A percentile compares a stretch with the other conserved stretches of the same genome.
Conservation (phyloP, 2,329 filamentous ascomycete genomes). For the Calonectria hongkongensis region DNA sequence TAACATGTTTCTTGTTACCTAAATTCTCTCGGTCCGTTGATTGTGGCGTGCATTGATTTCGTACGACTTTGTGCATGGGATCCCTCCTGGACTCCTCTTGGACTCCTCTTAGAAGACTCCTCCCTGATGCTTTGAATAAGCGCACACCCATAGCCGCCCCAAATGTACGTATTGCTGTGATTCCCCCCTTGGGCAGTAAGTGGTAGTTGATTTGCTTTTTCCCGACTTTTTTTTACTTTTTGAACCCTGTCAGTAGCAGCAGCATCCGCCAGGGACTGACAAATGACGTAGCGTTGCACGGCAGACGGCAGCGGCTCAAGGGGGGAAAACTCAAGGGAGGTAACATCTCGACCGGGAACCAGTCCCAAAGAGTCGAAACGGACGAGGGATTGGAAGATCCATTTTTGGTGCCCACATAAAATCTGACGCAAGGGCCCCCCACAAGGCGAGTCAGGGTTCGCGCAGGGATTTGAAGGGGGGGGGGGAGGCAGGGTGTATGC, state of each 20-base stretch:
- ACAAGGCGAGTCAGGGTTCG: conserved; percentile 43
- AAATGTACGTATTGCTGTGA: neutral
- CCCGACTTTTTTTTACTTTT: conserved; percentile 20
- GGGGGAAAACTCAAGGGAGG: neutral
- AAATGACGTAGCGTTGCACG: conserved; percentile 22
- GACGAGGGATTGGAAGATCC: conserved; percentile 10
- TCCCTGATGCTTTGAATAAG: conserved; percentile 1
- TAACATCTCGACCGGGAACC: neutral
- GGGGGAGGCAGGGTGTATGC: conserved; percentile 3
- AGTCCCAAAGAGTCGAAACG: conserved; percentile 24
- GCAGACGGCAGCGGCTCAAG: conserved; percentile 24
- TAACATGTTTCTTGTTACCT: conserved; percentile 15
- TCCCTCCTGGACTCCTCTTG: neutral
- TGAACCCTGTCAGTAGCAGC: conserved; percentile 14
- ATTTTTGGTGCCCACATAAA: conserved; percentile 16
- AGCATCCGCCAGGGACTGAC: conserved; percentile 15
- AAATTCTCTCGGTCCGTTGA: conserved; percentile 6
- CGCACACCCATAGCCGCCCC: neutral
- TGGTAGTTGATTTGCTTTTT: conserved; percentile 21
- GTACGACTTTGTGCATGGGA: neutral
- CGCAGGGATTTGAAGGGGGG: conserved; percentile 7
- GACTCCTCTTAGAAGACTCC: neutral
- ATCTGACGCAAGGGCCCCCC: conserved; percentile 24
- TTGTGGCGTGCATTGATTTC: conserved; percentile 10
- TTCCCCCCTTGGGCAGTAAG: neutral